Percentiles rank a stretch among this genome's conserved stretches.
These are phyloP conservation scores for Alopecurus myosuroides DNA, from an alignment of 176 grass and related monocot species.

Conservation along the genomic window DNA sequence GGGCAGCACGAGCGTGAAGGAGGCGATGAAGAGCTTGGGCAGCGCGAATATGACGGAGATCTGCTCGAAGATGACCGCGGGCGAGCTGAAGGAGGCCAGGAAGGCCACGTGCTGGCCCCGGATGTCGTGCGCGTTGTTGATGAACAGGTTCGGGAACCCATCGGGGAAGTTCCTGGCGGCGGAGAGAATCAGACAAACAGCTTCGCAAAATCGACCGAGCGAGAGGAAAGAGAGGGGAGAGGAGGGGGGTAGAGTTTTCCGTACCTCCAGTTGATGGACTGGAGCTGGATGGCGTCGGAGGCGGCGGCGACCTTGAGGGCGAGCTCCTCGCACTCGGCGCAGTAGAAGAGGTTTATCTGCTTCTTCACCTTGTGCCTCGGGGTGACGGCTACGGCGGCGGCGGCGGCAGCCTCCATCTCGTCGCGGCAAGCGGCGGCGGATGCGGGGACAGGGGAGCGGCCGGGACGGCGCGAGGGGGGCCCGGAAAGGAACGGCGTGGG, in stretches of 20 bases:
- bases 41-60: slow-evolving; percentile 85
- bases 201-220: neutral
- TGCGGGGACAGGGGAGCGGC: slow-evolving; percentile 1
- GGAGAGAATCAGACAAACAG: neutral
- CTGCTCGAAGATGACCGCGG: slow-evolving; percentile 84
- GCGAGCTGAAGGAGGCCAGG: slow-evolving; percentile 94
- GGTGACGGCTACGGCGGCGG: neutral
- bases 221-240: neutral
- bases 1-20: slow-evolving; percentile 88
- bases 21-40: slow-evolving; percentile 89
- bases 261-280: slow-evolving; percentile 85
- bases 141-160: slow-evolving; percentile 97
- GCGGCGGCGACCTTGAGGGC: slow-evolving; percentile 54
- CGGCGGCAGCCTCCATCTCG: slow-evolving; percentile 25
- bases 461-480: neutral
- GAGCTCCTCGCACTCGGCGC: slow-evolving; percentile 75
- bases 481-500: slow-evolving; percentile 10
- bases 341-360: slow-evolving; percentile 86
- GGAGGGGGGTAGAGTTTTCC: neutral
- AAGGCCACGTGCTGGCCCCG: slow-evolving; percentile 94
- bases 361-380: slow-evolving; percentile 56
- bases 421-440: neutral
- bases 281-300: slow-evolving; percentile 71
- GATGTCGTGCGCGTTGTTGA: slow-evolving; percentile 86
- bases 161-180: slow-evolving; percentile 73